A percentile compares a stretch with the other conserved stretches of the same genome.
Evolutionary conservation across 225 moss, liverwort and hornwort species (phyloP).

Genomic region (Antitrichia curtipendula): DNA sequence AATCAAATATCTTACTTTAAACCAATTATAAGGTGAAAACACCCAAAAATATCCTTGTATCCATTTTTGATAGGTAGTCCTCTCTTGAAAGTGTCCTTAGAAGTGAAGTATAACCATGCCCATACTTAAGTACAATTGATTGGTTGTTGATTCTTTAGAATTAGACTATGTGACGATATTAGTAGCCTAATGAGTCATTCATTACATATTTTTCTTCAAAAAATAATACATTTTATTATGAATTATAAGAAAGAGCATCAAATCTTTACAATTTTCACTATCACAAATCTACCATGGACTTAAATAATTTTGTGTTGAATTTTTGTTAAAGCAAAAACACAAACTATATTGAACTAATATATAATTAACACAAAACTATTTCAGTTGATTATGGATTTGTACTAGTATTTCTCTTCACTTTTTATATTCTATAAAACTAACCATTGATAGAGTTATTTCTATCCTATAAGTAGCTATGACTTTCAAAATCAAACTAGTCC

Average conservation of each 20-base stretch:
- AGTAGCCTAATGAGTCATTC: background rate
- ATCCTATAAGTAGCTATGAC: background rate
- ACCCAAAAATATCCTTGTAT: accelerated
- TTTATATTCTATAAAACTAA: background rate
- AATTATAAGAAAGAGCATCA: too few relatives aligned
- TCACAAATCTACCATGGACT: background rate
- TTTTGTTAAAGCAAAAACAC: background rate
- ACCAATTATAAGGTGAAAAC: too few relatives aligned
- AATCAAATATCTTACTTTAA: background rate
- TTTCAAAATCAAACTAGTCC: background rate
- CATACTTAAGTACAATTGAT: accelerated
- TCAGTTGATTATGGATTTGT: accelerated
- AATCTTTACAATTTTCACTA: background rate
- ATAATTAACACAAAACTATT: background rate
- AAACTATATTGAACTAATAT: background rate
- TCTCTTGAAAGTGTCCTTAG: accelerated
- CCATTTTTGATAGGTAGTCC: accelerated
- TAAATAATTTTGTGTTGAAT: background rate
- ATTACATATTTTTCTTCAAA: background rate
- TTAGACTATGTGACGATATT: background rate
- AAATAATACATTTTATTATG: background rate
- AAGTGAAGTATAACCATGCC: background rate
- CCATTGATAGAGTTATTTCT: too few relatives aligned
- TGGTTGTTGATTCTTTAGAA: background rate
- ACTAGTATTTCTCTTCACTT: background rate